Percentiles rank a stretch among this genome's conserved stretches.
phyloP scores from a whole-genome alignment of 2,329 filamentous ascomycete genomes.

The Nigrospora sphaerica region DNA sequence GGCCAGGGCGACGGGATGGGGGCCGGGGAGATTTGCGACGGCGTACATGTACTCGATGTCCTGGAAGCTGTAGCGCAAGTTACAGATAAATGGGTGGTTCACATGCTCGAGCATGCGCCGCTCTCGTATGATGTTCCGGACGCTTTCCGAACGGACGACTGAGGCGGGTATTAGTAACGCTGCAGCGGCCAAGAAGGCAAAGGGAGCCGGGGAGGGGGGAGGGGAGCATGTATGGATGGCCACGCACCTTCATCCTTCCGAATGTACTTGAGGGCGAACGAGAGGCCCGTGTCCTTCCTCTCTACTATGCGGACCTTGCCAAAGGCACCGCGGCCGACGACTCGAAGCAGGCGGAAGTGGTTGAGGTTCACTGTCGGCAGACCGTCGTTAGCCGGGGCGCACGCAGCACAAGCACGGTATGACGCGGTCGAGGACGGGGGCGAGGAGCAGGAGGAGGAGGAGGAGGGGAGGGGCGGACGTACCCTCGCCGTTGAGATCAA shows the following conservation, averaged over 20 bases:
- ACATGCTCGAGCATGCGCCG: constrained; percentile 96
- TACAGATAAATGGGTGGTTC: constrained; percentile 97
- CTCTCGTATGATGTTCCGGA: constrained; percentile 96
- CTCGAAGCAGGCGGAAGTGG: constrained; percentile 89
- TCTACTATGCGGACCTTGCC: constrained; percentile 98
- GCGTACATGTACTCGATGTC: constrained; percentile 96
- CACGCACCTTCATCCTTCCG: constrained; percentile 90
- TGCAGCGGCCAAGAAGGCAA: no score
- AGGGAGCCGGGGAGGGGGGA: no score
- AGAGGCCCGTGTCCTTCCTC: constrained; percentile 87
- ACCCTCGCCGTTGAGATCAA: constrained; percentile 92
- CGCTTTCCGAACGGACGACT: constrained; percentile 97
- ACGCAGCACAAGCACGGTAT: constrained; percentile 10
- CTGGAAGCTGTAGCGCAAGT: constrained; percentile 97
- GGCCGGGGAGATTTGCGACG: not conserved
- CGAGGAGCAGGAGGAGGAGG: not conserved
- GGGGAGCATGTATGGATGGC: not conserved
- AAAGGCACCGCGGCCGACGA: constrained; percentile 96
- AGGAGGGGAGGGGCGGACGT: constrained; percentile 27
- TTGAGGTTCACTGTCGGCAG: constrained; percentile 75
- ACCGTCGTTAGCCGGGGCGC: constrained; percentile 7
- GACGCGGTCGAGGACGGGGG: constrained; percentile 4
- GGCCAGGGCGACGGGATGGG: not conserved
- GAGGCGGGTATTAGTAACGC: constrained; percentile 8
- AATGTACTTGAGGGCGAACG: constrained; percentile 97